Evolutionary conservation across 371 early-diverging fungal species (phyloP), one percentile per base, ranked within the genome.

Genomic region (Mortierella sp.): DNA sequence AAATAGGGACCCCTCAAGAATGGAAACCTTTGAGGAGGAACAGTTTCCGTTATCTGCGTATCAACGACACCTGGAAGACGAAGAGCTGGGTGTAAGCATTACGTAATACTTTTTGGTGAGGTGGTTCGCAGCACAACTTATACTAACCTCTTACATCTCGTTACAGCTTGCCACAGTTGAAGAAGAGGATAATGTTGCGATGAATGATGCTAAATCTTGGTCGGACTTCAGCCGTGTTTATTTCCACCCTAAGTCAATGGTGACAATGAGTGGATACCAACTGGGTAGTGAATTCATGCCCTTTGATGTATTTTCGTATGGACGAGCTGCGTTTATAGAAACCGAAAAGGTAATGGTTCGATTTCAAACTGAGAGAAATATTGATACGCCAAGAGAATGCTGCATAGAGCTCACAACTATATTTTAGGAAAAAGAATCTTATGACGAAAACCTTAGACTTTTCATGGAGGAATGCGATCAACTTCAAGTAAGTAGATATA

Each of bases 381-480:
- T n/a, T n/a, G n/a, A n/a, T n/a, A n/a, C n/a, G n/a, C n/a, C n/a
- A n/a, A n/a, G n/a, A n/a, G n/a, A n/a, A n/a, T n/a, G n/a, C n/a
- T n/a, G n/a, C n/a, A n/a, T n/a, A n/a, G n/a, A n/a, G n/a, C n/a
- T n/a, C n/a, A n/a, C n/a, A n/a, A n/a, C n/a, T n/a, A n/a, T 49
- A 22, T 29, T 31, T 9, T 34, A 85, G 75, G 91, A 88, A 43
- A 72, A 72, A 1, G 89, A 90, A 3, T 72, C 91, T 5, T 89
- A 94, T 34, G 97, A 97, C 23, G 92, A 93, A 23, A 87, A 88
- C 28, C 84, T 97, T 37, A 88, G 97, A 6, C 84, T 85, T 49
- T 93, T 95, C 79, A 88, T 90, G 1, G 97, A 97, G 79, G 96
- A 93, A 68, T 93, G 95, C 70, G 97, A 97, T 75, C 84, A 85